Percentiles rank a stretch among this genome's conserved stretches.
Evolutionary conservation across 106 monocot genomes (phyloP).

Genomic region (Posidonia australis): DNA sequence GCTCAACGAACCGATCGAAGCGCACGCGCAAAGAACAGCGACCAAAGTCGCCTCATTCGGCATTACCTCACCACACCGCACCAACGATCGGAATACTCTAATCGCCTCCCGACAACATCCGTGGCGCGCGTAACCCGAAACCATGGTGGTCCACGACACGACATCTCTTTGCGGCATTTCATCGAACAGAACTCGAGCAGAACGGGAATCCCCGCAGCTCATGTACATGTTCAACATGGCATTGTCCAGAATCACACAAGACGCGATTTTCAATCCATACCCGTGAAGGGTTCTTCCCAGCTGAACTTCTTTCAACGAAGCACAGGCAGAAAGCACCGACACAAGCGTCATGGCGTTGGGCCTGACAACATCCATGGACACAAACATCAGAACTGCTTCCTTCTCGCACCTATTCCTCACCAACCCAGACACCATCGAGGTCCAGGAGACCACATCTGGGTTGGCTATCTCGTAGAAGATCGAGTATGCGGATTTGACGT

Average conservation of each 20-base stretch:
- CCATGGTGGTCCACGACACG: slow-evolving; percentile 40
- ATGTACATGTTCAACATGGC: slow-evolving; percentile 40
- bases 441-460: slow-evolving; percentile 42
- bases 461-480: slow-evolving; percentile 16
- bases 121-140: slow-evolving; percentile 25
- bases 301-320: slow-evolving; percentile 4
- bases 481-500: slow-evolving; percentile 2
- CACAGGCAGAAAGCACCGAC: slow-evolving; percentile 29
- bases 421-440: slow-evolving; percentile 25
- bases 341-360: slow-evolving; percentile 44
- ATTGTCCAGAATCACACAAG: slow-evolving; percentile 30
- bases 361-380: slow-evolving; percentile 18
- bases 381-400: slow-evolving; percentile 27
- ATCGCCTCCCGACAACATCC: slow-evolving; percentile 21
- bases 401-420: slow-evolving; percentile 14
- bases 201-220: slow-evolving; percentile 13
- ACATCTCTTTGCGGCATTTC: slow-evolving; percentile 40
- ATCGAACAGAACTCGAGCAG: slow-evolving; percentile 31
- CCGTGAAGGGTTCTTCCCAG: slow-evolving; percentile 38
- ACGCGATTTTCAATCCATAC: slow-evolving; percentile 5
- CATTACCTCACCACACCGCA: slow-evolving; percentile 16
- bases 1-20: slow-evolving; percentile 19
- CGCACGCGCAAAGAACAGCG: slow-evolving; percentile 29
- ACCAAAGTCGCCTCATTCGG: slow-evolving; percentile 44
- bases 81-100: slow-evolving; percentile 15